A percentile compares a stretch with the other conserved stretches of the same genome.
Conservation (phyloP, 768 basidiomycete species). For the Baorangia bicolor region DNA sequence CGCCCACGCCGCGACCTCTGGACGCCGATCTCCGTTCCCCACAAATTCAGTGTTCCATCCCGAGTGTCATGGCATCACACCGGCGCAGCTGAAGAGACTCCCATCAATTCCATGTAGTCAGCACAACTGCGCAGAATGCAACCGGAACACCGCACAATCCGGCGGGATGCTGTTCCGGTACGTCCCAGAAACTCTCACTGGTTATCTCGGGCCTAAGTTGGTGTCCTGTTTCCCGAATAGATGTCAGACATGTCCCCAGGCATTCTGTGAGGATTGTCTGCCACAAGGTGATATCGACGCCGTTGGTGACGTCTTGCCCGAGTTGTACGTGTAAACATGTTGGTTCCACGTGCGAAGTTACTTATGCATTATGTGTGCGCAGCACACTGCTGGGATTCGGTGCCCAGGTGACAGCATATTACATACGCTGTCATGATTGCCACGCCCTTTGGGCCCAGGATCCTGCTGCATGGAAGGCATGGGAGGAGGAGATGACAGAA, state of each 20-base stretch:
- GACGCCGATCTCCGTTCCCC: background rate
- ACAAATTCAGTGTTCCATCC: conserved; percentile 49
- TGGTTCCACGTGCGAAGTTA: background rate
- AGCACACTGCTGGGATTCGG: conserved; percentile 45
- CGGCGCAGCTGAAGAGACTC: conserved; percentile 28
- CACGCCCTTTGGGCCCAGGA: conserved; percentile 36
- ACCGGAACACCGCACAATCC: conserved; percentile 42
- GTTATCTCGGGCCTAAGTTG: conserved; percentile 3
- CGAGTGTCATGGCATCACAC: conserved; percentile 43
- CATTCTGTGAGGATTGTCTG: conserved; percentile 64
- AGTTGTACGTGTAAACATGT: conserved; percentile 45
- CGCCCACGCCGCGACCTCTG: conserved; percentile 1
- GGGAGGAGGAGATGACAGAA: conserved; percentile 43
- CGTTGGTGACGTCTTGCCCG: conserved; percentile 55
- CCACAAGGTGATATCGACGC: conserved; percentile 48
- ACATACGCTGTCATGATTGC: conserved; percentile 53
- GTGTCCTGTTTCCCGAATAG: conserved; percentile 25
- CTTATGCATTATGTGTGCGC: conserved; percentile 13
- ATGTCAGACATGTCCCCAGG: conserved; percentile 57
- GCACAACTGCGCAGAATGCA: conserved; percentile 48
- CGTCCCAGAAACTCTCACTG: background rate
- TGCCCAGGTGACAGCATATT: conserved; percentile 39
- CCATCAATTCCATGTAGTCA: conserved; percentile 43
- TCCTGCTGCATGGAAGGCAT: conserved; percentile 39
- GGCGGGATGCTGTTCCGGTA: conserved; percentile 64